Percentiles rank a stretch among this genome's conserved stretches.
Conservation (phyloP, 148 eudicot genomes). For the Rhododendron ovatum region DNA sequence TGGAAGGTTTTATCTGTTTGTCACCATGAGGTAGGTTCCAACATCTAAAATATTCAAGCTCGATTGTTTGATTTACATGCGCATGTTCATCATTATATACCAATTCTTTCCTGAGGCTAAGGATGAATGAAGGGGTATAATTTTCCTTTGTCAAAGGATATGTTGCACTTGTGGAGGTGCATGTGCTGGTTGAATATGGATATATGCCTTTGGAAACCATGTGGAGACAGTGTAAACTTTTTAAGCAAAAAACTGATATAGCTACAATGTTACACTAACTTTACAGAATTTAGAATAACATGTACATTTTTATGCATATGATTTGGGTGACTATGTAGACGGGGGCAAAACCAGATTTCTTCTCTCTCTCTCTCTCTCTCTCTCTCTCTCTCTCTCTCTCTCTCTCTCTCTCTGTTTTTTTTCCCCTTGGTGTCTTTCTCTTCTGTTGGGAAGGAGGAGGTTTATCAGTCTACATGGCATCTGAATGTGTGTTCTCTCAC, state of each 20-base stretch:
- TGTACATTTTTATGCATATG: neutral
- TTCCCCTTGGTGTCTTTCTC: neutral
- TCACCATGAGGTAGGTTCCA: slow-evolving; percentile 63
- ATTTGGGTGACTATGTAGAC: neutral
- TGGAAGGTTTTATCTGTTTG: slow-evolving; percentile 77
- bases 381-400: too few species aligned
- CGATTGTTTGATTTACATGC: neutral
- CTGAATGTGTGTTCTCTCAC: neutral
- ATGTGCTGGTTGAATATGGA: neutral
- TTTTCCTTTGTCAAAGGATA: neutral
- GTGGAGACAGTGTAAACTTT: neutral
- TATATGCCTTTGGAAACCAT: neutral
- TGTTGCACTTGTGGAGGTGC: neutral
- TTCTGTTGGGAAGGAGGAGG: neutral
- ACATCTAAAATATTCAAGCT: neutral
- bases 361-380: neutral
- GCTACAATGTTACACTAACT: neutral
- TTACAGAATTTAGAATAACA: neutral
- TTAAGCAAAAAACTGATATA: neutral
- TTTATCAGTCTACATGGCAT: neutral
- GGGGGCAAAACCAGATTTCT: neutral
- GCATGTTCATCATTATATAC: neutral
- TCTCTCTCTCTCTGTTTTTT: too few species aligned
- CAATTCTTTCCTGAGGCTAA: neutral
- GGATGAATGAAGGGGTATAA: neutral